Conservation (phyloP, 352 stramenopile genomes). For the Phytophthora sp. region DNA sequence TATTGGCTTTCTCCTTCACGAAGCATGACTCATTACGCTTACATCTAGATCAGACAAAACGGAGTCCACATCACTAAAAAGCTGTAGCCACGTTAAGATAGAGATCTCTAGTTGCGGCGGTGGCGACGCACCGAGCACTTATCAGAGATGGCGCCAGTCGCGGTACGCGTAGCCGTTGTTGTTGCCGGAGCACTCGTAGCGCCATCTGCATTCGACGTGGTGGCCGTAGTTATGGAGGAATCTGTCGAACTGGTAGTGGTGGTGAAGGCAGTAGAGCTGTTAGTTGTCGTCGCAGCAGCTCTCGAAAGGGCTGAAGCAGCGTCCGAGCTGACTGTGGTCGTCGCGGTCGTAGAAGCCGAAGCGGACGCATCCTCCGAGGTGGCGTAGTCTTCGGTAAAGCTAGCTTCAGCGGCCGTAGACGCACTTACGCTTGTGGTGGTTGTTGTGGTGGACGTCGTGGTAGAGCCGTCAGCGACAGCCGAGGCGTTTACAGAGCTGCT, state of each 20-base stretch:
- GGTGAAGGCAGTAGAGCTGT: neutral
- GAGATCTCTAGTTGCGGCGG: slow-evolving; percentile 18
- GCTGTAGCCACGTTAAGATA: no score
- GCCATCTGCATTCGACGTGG: neutral
- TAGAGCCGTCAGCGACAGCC: slow-evolving; percentile 3
- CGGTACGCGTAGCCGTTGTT: slow-evolving; percentile 8
- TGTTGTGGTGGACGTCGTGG: slow-evolving; percentile 2
- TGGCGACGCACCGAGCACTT: slow-evolving; percentile 26
- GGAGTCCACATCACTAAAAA: no score
- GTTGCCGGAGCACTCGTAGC: neutral
- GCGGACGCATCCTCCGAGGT: slow-evolving; percentile 23
- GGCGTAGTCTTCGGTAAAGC: slow-evolving; percentile 24
- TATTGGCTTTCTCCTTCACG: no score
- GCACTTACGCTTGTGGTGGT: slow-evolving; percentile 4
- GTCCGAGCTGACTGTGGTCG: slow-evolving; percentile 7
- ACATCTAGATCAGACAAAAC: no score
- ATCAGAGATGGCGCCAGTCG: slow-evolving; percentile 5
- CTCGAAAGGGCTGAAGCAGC: no score
- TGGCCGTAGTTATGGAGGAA: neutral
- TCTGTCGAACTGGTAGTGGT: neutral
- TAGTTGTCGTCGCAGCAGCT: no score
- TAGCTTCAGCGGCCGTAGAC: slow-evolving; percentile 15
- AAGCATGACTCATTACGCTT: no score
- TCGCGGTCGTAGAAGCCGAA: slow-evolving; percentile 2
- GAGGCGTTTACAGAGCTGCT: slow-evolving; percentile 26